Evolutionary conservation across 2,329 filamentous ascomycete species (phyloP).

Genomic region (Neopestalotiopsis sp.): DNA sequence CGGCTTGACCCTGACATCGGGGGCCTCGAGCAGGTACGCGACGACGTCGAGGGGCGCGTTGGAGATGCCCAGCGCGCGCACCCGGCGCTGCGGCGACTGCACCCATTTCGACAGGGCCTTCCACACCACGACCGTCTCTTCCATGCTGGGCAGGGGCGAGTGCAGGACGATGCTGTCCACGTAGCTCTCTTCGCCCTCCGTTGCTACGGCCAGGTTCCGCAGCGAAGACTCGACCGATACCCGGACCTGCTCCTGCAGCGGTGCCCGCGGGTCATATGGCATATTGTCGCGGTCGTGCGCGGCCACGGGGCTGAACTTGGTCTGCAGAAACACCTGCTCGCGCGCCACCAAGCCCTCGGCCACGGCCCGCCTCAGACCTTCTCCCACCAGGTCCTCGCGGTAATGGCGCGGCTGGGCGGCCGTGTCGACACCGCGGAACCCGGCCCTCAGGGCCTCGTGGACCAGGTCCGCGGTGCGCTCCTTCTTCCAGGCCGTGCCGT

Average conservation of each 20-base stretch:
- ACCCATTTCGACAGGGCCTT: slow-evolving; percentile 68
- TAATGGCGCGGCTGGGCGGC: slow-evolving; percentile 82
- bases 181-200: slow-evolving; percentile 40
- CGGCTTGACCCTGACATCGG: slow-evolving; percentile 40
- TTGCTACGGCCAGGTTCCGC: slow-evolving; percentile 57
- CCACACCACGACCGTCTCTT: slow-evolving; percentile 69
- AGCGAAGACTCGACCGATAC: slow-evolving; percentile 72
- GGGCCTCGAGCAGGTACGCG: slow-evolving; percentile 47
- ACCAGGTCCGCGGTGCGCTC: slow-evolving; percentile 70
- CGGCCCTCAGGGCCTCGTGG: slow-evolving; percentile 67
- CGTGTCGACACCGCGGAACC: slow-evolving; percentile 78
- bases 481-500: slow-evolving; percentile 89
- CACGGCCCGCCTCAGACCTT: slow-evolving; percentile 68
- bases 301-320: slow-evolving; percentile 74
- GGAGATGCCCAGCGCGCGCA: slow-evolving; percentile 75
- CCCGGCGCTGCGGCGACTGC: slow-evolving; percentile 49
- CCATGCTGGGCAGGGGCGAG: slow-evolving; percentile 52
- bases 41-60: slow-evolving; percentile 70
- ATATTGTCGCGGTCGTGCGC: slow-evolving; percentile 65
- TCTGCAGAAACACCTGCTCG: slow-evolving; percentile 75
- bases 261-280: slow-evolving; percentile 65
- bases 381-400: slow-evolving; percentile 71
- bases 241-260: slow-evolving; percentile 68
- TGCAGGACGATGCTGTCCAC: slow-evolving; percentile 80
- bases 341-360: slow-evolving; percentile 61